Evolutionary conservation across 805 yeast species (phyloP), one percentile per base, ranked within the genome.

Genomic region (Phaffomyces thermotolerans): DNA sequence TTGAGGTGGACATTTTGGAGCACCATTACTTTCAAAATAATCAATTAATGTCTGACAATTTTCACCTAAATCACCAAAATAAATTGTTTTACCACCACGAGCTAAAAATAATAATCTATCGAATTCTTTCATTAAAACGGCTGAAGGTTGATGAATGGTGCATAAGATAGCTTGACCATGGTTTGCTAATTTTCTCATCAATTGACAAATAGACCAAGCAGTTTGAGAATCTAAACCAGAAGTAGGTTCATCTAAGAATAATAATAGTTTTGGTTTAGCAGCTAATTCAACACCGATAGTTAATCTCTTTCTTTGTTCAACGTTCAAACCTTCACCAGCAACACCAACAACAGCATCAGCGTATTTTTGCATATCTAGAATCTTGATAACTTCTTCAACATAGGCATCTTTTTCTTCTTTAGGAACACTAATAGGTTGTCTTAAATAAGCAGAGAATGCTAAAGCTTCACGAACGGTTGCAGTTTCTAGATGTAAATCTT

Each of bases 101-200:
- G 79, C 80, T 59, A 84, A 68, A 54, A 84, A 79, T 50, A 84
- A 67, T 52, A 87, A 69, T 54, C 89, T 74, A 59, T 86, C 95
- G 58, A 87, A 85, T 55, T 81, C 86, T 58, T 84, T 76, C 66
- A 85, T 71, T 57, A 85, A 67, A 45, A 82, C 71, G 42, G 95
- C 90, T 9, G 93, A 84, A 56, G 95, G 95, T 64, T 85, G 95
- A 64, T 84, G 93, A 51, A 85, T 84, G 27, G 95, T 84, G 68
- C 84, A 78, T 59, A 78, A 64, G 57, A 78, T 77, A 38, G 83
- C 82, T 58, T 78, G 82, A 33, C 83, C 83, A 51, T 72, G 73
- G 52, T 72, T 65, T 6, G 83, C 79, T 46, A 79, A 60, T 51
- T 75, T 75, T 60, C 78, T 71, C 76, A 79, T 69, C 60, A 78